Conservation (phyloP, 2,329 filamentous ascomycete species). For the Sarocladium strictum region DNA sequence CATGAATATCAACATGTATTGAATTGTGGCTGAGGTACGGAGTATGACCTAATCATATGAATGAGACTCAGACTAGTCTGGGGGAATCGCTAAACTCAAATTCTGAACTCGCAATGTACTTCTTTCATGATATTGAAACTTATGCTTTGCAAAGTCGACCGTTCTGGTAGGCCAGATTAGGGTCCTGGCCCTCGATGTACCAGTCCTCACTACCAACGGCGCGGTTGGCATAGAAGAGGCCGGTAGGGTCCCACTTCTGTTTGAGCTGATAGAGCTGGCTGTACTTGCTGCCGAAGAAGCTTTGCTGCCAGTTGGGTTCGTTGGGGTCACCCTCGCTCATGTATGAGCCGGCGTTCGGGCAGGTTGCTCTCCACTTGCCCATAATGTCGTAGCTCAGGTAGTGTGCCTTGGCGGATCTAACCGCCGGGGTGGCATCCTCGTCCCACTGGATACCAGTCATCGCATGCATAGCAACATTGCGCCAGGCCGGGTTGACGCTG, state of each 20-base stretch:
- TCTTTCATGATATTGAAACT: too few species aligned
- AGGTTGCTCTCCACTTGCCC: constrained; percentile 11
- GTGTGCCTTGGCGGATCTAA: not conserved
- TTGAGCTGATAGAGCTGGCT: constrained; percentile 32
- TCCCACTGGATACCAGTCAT: constrained; percentile 1
- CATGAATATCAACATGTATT: too few species aligned
- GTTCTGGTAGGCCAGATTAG: not conserved
- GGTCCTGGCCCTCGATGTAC: constrained; percentile 20
- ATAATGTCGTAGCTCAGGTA: constrained; percentile 2
- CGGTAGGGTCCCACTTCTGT: constrained; percentile 36
- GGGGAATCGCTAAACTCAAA: too few species aligned
- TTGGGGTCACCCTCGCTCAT: constrained; percentile 41
- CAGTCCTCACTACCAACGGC: constrained; percentile 42
- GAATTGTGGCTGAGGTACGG: too few species aligned
- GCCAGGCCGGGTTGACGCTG: constrained; percentile 3
- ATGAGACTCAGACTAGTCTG: too few species aligned
- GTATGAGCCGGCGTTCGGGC: constrained; percentile 31
- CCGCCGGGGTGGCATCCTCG: not conserved
- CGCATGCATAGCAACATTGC: not conserved
- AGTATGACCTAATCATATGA: too few species aligned
- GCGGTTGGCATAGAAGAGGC: constrained; percentile 37
- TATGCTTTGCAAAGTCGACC: constrained; percentile 2
- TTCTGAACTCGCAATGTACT: too few species aligned
- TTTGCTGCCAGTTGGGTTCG: constrained; percentile 30
- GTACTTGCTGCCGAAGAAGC: constrained; percentile 38